phyloP scores from a whole-genome alignment of 495 filamentous ascomycete species.

The Cercophora sp. region DNA sequence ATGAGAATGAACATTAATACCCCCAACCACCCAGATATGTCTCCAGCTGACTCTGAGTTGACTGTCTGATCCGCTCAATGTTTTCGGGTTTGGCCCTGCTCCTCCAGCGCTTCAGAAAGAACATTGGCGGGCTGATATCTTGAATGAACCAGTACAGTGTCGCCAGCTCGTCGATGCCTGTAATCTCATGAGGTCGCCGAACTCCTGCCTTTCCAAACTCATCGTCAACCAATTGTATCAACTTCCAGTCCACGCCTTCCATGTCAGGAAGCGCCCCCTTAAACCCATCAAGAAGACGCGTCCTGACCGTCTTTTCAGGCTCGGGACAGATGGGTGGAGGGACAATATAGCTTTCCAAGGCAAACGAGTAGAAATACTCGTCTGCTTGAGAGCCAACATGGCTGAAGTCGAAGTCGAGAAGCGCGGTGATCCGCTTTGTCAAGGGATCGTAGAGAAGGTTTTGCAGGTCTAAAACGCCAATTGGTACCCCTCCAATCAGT shows the following conservation, averaged over 20 bases:
- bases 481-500: neutral
- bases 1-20: neutral
- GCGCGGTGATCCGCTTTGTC: conserved; percentile 6
- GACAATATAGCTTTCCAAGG: neutral
- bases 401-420: conserved; percentile 17
- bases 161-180: conserved; percentile 5
- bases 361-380: conserved; percentile 22
- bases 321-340: neutral
- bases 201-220: neutral
- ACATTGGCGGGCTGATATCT: neutral
- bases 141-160: conserved; percentile 5
- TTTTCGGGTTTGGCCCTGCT: neutral
- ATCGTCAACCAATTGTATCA: neutral
- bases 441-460: conserved; percentile 15
- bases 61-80: neutral
- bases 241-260: neutral
- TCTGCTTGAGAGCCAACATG: conserved; percentile 16
- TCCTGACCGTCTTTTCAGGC: neutral
- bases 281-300: neutral
- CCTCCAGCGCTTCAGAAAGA: conserved; percentile 1
- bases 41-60: neutral
- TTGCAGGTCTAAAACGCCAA: conserved; percentile 4
- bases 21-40: neutral
- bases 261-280: neutral
- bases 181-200: neutral